Evolutionary conservation across 2,329 filamentous ascomycete species (phyloP).

Genomic region (Clonostachys sp.): DNA sequence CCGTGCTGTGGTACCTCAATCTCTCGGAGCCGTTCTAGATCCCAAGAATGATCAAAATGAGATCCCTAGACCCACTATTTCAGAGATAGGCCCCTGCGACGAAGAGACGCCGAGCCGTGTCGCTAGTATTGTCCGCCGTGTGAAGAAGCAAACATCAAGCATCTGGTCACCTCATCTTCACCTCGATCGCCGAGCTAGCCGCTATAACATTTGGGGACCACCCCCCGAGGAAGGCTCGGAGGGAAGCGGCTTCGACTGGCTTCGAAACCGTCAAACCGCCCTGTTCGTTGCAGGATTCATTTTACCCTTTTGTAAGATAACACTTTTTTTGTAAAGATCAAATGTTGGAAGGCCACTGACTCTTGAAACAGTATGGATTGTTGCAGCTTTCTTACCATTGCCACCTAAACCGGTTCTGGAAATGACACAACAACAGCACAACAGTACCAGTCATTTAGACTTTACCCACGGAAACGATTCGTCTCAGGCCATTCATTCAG

Average conservation of each 20-base stretch:
- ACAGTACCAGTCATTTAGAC: constrained; percentile 32
- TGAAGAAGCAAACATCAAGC: constrained; percentile 49
- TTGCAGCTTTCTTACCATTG: constrained; percentile 70
- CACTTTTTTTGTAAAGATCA: not conserved
- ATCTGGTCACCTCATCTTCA: constrained; percentile 73
- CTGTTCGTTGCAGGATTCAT: constrained; percentile 75
- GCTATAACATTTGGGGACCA: constrained; percentile 66
- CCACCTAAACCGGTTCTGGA: constrained; percentile 50
- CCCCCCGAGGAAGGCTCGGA: constrained; percentile 64
- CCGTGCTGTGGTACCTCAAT: not conserved
- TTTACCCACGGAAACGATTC: constrained; percentile 23
- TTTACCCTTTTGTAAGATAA: constrained; percentile 61
- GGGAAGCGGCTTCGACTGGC: constrained; percentile 56
- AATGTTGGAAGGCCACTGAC: not conserved
- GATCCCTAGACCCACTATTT: no score
- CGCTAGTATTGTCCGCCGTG: constrained; percentile 14
- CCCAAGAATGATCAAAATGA: no score
- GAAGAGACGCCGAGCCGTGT: constrained; percentile 10
- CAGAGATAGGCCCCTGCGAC: not conserved
- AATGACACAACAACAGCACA: constrained; percentile 29
- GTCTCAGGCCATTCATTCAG: constrained; percentile 20
- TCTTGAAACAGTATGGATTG: constrained; percentile 62
- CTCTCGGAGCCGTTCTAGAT: no score
- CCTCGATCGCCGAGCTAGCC: constrained; percentile 53
- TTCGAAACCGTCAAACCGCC: constrained; percentile 69